Evolutionary conservation across 2,329 filamentous ascomycete genomes (phyloP), one percentile per base, ranked within the genome.

Genomic region (Verticillium tricorpus): DNA sequence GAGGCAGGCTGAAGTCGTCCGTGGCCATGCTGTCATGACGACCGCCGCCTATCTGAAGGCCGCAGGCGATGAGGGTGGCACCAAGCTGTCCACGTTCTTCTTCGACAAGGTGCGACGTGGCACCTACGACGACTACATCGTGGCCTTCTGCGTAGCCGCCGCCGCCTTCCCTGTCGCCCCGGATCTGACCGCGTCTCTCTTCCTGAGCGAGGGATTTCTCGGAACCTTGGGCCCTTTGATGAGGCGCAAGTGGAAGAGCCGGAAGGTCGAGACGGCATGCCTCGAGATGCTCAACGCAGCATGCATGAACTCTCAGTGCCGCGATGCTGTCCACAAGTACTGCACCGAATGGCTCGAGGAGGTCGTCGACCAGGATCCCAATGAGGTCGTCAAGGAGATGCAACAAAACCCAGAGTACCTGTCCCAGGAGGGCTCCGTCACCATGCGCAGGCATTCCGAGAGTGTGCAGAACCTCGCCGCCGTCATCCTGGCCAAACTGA

Each of bases 141-240:
- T 95, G 58, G 93, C 93, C 6, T 98, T 97, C 73, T 98, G 93
- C 60, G 93, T 93, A n/a, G 92, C 93, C 6, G 87, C 93, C 2
- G 87, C 89, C 25, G 86, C 96, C 9, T 99, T 99, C 72, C 93
- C 95, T 1, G 85, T 99, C 59, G 87, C 91, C 2, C 90, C 92
- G 3, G 85, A 89, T 61, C 84, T 91, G 54, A 91, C 89, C 2
- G 83, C 91, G 3, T 82, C 87, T 63, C 81, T 98, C 40, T 97
- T 99, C 73, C 84, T 98, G 61, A 93, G 88, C 39, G 92, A 97
- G 67, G 92, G 92, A 3, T 98, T 99, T 70, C 80, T 97, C 56
- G 81, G 87, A 62, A 89, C 86, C 61, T 83, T 98, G 7, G 88
- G 90, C 17, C 86, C 89, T 15, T 80, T 96, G 60, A 90, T 96